phyloP scores from a whole-genome alignment of 1,139 yeast genomes.

The Nematodospora anomalae region DNA sequence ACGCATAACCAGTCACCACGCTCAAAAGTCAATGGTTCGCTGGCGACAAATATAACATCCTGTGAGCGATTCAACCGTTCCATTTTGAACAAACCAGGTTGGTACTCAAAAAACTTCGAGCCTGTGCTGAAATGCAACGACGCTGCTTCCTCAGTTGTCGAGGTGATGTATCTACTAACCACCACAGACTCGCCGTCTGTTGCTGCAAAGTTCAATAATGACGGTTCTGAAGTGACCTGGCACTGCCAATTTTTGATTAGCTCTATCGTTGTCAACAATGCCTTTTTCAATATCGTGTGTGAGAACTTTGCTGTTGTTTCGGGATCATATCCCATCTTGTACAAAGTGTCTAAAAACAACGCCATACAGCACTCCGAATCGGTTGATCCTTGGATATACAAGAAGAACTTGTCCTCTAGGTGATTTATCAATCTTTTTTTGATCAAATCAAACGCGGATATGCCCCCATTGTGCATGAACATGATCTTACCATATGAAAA shows the following conservation, averaged over 20 bases:
- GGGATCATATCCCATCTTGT: conserved; percentile 76
- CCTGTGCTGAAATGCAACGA: conserved; percentile 94
- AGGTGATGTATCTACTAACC: conserved; percentile 84
- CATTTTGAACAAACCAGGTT: conserved; percentile 90
- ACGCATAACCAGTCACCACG: conserved; percentile 97
- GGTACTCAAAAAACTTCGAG: conserved; percentile 82
- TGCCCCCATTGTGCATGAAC: conserved; percentile 98
- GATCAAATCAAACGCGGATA: conserved; percentile 68
- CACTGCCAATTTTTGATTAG: conserved; percentile 67
- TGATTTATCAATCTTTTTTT: conserved; percentile 72
- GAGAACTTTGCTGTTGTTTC: conserved; percentile 36
- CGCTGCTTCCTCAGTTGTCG: conserved; percentile 92
- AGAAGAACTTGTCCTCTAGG: conserved; percentile 75
- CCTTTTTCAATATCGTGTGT: conserved; percentile 62
- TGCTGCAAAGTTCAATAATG: conserved; percentile 87
- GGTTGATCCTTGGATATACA: conserved; percentile 86
- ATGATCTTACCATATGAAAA: conserved; percentile 81
- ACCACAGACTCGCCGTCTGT: conserved; percentile 92
- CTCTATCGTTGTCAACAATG: conserved; percentile 71
- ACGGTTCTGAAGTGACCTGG: conserved; percentile 62
- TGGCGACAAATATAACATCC: conserved; percentile 93
- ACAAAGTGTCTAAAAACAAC: conserved; percentile 73
- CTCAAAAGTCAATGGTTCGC: conserved; percentile 95
- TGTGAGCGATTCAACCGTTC: conserved; percentile 90
- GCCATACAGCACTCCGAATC: conserved; percentile 97